A percentile compares a stretch with the other conserved stretches of the same genome.
Evolutionary conservation across 2,329 filamentous ascomycete species (phyloP).

Genomic region (Coleophoma cylindrospora): DNA sequence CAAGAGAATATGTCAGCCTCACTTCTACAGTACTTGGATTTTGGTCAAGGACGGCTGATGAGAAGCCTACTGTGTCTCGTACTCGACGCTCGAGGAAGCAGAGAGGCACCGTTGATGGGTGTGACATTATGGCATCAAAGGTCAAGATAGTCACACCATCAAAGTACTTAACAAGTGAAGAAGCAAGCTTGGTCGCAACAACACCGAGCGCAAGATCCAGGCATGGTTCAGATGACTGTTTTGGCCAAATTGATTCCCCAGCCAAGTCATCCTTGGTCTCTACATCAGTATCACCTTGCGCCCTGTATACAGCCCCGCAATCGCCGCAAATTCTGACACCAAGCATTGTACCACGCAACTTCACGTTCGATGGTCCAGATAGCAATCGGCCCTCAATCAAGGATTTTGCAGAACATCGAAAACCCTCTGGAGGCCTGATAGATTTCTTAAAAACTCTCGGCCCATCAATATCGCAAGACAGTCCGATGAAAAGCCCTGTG

Average conservation of each 20-base stretch:
- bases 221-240: neutral
- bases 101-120: neutral
- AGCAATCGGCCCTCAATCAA: neutral
- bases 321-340: neutral
- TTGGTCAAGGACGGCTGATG: neutral
- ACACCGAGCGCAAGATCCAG: neutral
- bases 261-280: no score
- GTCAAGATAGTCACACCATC: no score
- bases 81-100: neutral
- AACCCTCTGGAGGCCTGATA: neutral
- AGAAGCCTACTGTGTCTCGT: neutral
- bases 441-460: no score
- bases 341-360: neutral
- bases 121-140: neutral
- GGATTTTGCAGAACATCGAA: neutral
- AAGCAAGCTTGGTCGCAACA: neutral
- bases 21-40: neutral
- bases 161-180: neutral
- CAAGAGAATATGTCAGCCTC: neutral
- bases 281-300: neutral
- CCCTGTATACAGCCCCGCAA: neutral
- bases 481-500: no score
- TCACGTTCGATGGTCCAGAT: neutral
- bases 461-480: no score
- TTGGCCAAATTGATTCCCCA: neutral